Base-by-base conservation (phyloP, 2,329 filamentous ascomycete species). In the Pyricularia sp. region DNA sequence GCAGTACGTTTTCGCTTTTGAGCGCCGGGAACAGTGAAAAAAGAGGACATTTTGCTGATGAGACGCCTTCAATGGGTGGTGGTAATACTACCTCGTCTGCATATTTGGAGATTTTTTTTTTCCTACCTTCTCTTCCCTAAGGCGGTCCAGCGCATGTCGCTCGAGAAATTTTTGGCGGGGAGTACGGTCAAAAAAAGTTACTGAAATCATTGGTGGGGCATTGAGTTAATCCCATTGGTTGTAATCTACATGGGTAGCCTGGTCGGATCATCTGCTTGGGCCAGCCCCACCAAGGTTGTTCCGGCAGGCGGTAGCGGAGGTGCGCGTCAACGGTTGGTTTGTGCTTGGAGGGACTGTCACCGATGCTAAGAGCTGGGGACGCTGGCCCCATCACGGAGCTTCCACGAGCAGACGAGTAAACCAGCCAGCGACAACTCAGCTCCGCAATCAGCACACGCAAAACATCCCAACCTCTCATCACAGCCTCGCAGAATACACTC, bases 11-110 rank as follows among this genome's bases (percentile, higher is more conserved):
- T 97, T 71, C 94, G 97, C 79, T 90, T 91, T 73, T 93, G 89
- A 63, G 89, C 88, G 55, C 89, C 89, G 6, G 94, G 92, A 53
- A 88, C 81, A 63, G 93, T 96, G 78, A 99, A 99, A 78, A 97
- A 99, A 53, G 93, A 96, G 72, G 93, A 96, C 93, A 96, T 96
- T 69, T 79, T 70, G 24, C 71, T 68, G 65, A 67, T 69, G 69
- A 70, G 66, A 66, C 65, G 13, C 22, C 13, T 64, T 60, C 63
- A 64, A 64, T 60, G 63, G 31, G 31, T 19, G 63, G 24, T 60
- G 9, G 55, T 28, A 57, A 24, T 31, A n/a, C 63, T 64, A 64
- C 33, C 28, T 35, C 55, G 31, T 60, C 53, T 60, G 63, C 63
- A 64, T 64, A 22, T 44, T 49, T 13, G 33, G 40, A 49, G 40